These are phyloP conservation scores for Ramularia endophylla DNA, from an alignment of 2,329 filamentous ascomycete genomes.

Conservation along the genomic window DNA sequence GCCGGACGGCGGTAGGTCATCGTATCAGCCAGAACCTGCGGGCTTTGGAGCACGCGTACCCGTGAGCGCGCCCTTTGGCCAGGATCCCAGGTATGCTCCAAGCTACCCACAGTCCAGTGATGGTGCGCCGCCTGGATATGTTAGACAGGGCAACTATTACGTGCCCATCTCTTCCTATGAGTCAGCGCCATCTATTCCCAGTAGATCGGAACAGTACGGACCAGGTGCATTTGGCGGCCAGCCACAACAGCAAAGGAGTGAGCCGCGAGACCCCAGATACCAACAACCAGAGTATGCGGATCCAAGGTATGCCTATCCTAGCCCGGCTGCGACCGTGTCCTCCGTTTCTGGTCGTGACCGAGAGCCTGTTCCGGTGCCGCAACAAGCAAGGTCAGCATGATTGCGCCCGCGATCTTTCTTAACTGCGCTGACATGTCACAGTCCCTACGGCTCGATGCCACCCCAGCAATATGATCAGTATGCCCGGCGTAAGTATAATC, in stretches of 20 bases:
- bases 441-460: slow-evolving; percentile 23
- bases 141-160: slow-evolving; percentile 30
- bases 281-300: slow-evolving; percentile 24
- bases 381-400: slow-evolving; percentile 28
- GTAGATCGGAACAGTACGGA: slow-evolving; percentile 23
- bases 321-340: slow-evolving; percentile 29
- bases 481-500: slow-evolving; percentile 29
- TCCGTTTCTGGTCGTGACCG: slow-evolving; percentile 24
- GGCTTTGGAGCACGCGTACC: slow-evolving; percentile 22
- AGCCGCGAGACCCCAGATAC: slow-evolving; percentile 24
- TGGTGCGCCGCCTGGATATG: slow-evolving; percentile 29
- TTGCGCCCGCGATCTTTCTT: slow-evolving; percentile 3
- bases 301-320: slow-evolving; percentile 30
- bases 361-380: slow-evolving; percentile 24
- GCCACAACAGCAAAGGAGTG: slow-evolving; percentile 11
- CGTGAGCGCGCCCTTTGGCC: slow-evolving; percentile 21
- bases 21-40: slow-evolving; percentile 21
- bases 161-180: slow-evolving; percentile 29
- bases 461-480: slow-evolving; percentile 26
- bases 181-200: slow-evolving; percentile 18
- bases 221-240: slow-evolving; percentile 19
- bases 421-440: slow-evolving; percentile 21
- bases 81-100: slow-evolving; percentile 28
- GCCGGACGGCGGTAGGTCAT: slow-evolving; percentile 21
- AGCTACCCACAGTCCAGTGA: slow-evolving; percentile 23